These are phyloP conservation scores for Ceratobasidium sp. DNA, from an alignment of 1,284 basidiomycete species.

Conservation along the genomic window DNA sequence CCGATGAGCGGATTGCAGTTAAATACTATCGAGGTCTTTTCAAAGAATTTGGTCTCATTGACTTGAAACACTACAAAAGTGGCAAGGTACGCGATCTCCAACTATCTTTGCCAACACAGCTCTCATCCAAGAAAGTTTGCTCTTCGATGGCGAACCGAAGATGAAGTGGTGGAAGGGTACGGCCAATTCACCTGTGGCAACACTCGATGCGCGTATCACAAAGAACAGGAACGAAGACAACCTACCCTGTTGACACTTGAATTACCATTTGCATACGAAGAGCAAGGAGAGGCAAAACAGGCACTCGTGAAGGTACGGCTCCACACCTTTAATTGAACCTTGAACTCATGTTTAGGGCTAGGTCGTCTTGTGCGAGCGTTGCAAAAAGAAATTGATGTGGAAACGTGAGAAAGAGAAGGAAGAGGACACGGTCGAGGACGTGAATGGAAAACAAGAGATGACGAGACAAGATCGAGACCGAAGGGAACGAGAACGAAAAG, in stretches of 20 bases:
- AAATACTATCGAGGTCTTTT: constrained; percentile 89
- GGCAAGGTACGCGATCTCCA: constrained; percentile 66
- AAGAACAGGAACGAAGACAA: constrained; percentile 39
- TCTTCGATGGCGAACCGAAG: constrained; percentile 88
- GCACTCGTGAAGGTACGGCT: constrained; percentile 74
- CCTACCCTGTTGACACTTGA: constrained; percentile 72
- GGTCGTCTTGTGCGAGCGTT: constrained; percentile 79
- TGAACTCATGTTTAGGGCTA: neutral
- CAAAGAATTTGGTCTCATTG: constrained; percentile 89
- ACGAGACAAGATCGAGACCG: neutral
- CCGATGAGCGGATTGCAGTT: constrained; percentile 80
- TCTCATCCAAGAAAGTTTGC: constrained; percentile 64
- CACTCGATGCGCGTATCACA: constrained; percentile 78
- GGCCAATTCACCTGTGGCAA: constrained; percentile 89
- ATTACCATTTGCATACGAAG: constrained; percentile 86
- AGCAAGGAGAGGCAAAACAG: constrained; percentile 75
- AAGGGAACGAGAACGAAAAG: constrained; percentile 10
- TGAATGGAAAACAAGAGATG: constrained; percentile 21
- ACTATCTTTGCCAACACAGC: neutral
- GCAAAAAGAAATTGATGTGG: constrained; percentile 84
- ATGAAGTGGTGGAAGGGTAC: constrained; percentile 81
- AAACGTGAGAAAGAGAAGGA: constrained; percentile 66
- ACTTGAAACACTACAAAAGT: constrained; percentile 92
- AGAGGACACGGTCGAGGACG: constrained; percentile 35
- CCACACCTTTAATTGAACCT: neutral